Base-by-base conservation (phyloP, 1,139 yeast species). In the Groenewaldozyma auringiensis region DNA sequence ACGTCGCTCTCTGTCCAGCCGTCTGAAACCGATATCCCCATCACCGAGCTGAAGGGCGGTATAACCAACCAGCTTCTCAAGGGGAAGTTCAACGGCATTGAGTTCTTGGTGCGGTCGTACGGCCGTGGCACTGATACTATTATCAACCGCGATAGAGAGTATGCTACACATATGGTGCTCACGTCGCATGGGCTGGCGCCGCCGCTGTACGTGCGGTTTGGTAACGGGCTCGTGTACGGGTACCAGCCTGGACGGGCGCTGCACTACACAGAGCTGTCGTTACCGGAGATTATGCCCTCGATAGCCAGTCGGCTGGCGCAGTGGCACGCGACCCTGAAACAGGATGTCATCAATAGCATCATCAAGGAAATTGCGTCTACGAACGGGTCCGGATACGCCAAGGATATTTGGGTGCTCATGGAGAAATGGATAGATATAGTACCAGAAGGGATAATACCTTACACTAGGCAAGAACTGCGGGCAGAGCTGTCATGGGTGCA, bases 101-200 rank as follows among this genome's bases (percentile, higher is more conserved):
- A 66, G 4, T 80, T 81, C 2, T 69, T 84, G 37, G 79, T 83
- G 50, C 68, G 94, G 48, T 81, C 84, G 0, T 84, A 83, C 55
- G 94, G 94, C 8, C 76, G 78, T 47, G 89, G 89, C 16, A 84
- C 94, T 0, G 75, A 74, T 49, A 67, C 81, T 35, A 82, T 84
- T 47, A 84, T 84, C 38, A 88, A 83, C 61, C 69, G 94, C 53
- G 83, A 81, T 55, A 68, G 89, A 31, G 94, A 84, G 60, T 81
- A 79, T 59, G 81, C 82, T 29, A 81, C 83, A 53, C 92, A 83
- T 60, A 63, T 79, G 46, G 76, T 79, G 42, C 69, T 84, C 44
- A 74, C 81, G 56, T 71, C 82, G 1, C 69, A 79, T 37, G 67
- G 71, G 6, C 70, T 84, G 52, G 94, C 94, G 0, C 88, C 94